These are phyloP conservation scores for Backusella sp. DNA, from an alignment of 192 early-diverging fungal species.

Conservation along the genomic window DNA sequence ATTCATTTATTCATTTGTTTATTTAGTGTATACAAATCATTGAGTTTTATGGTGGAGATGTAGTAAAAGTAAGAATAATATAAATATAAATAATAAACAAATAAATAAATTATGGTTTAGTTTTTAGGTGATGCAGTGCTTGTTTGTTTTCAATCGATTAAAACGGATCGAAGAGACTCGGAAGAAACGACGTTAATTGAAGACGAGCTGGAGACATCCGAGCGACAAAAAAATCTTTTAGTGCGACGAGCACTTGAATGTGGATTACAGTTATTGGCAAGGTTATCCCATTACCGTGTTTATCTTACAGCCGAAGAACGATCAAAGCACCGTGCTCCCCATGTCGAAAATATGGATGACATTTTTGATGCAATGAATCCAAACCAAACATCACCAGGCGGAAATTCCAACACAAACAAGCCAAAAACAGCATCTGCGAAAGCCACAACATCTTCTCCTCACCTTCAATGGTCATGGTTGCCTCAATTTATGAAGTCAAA, in stretches of 20 bases:
- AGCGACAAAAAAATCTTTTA: constrained; percentile 32
- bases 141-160: constrained; percentile 46
- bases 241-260: constrained; percentile 48
- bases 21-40: constrained; percentile 49
- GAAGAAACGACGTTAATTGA: constrained; percentile 3
- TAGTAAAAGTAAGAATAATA: constrained; percentile 44
- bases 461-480: not conserved
- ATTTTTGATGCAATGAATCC: constrained; percentile 13
- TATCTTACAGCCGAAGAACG: constrained; percentile 47
- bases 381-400: not conserved
- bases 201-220: constrained; percentile 11
- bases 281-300: constrained; percentile 47
- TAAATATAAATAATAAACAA: not conserved
- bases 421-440: not conserved
- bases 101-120: constrained; percentile 16
- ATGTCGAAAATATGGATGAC: constrained; percentile 1
- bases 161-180: not conserved
- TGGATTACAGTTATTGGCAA: constrained; percentile 43
- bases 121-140: constrained; percentile 54
- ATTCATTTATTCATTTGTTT: not conserved
- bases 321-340: constrained; percentile 25
- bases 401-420: not conserved
- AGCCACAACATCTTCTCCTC: not conserved
- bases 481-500: not conserved
- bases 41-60: constrained; percentile 52